Evolutionary conservation across 192 early-diverging fungal species (phyloP).

Genomic region (Backusella morwellensis): DNA sequence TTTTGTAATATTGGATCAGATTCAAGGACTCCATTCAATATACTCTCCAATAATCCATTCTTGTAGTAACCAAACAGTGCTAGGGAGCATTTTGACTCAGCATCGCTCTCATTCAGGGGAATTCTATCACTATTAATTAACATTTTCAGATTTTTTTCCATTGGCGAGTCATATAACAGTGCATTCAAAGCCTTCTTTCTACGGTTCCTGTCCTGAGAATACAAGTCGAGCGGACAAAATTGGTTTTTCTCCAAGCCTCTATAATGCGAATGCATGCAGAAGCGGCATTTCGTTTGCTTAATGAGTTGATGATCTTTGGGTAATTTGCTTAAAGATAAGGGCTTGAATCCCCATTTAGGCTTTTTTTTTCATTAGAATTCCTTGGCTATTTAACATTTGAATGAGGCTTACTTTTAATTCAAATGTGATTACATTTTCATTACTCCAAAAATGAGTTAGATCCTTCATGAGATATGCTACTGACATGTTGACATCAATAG

Average conservation of each 20-base stretch:
- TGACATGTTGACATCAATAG: background rate
- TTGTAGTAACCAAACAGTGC: background rate
- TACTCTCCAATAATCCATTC: conserved; percentile 14
- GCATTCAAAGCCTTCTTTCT: conserved; percentile 37
- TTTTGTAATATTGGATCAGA: conserved; percentile 40
- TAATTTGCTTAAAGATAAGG: conserved; percentile 19
- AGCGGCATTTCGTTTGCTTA: conserved; percentile 58
- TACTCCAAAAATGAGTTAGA: conserved; percentile 1
- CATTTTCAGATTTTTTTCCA: conserved; percentile 23
- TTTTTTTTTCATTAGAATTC: conserved; percentile 5
- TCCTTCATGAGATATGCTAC: background rate
- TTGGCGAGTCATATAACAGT: conserved; percentile 8
- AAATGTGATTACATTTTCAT: conserved; percentile 6
- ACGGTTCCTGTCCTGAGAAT: conserved; percentile 34
- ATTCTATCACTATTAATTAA: background rate
- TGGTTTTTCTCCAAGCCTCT: conserved; percentile 21
- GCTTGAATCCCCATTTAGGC: conserved; percentile 73
- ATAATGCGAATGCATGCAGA: conserved; percentile 65
- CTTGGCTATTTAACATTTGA: background rate
- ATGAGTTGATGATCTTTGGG: conserved; percentile 12
- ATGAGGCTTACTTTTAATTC: conserved; percentile 25
- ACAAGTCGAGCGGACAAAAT: conserved; percentile 68
- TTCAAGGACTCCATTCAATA: conserved; percentile 35
- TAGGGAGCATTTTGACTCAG: background rate
- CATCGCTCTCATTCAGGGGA: background rate